Percentiles rank a stretch among this genome's conserved stretches.
These are phyloP conservation scores for Hyaloraphidium curvatum DNA, from an alignment of 192 early-diverging fungal genomes.

Conservation along the genomic window DNA sequence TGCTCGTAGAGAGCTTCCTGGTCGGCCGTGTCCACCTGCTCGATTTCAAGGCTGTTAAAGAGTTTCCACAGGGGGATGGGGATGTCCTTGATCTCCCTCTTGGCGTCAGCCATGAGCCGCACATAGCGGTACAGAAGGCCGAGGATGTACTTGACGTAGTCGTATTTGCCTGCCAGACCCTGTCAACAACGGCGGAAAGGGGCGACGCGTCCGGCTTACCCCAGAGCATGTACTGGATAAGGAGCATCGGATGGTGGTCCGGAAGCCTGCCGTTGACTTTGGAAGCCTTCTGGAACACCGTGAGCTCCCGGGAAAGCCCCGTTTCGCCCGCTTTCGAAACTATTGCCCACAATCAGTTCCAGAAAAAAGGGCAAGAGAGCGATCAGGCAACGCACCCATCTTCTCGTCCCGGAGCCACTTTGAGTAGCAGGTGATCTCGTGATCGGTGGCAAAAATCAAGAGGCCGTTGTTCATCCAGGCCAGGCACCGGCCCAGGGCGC, in stretches of 20 bases:
- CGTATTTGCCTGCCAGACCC: too few relatives aligned
- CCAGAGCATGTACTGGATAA: slow-evolving; percentile 32
- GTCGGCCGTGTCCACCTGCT: slow-evolving; percentile 10
- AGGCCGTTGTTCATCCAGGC: too few relatives aligned
- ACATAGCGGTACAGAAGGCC: slow-evolving; percentile 37
- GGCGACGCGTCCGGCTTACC: too few relatives aligned
- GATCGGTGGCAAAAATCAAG: too few relatives aligned
- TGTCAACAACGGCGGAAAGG: too few relatives aligned
- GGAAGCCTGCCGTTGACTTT: slow-evolving; percentile 39
- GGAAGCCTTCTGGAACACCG: slow-evolving; percentile 27
- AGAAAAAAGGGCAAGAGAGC: slow-evolving; percentile 10
- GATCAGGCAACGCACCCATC: not conserved
- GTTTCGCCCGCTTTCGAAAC: slow-evolving; percentile 8
- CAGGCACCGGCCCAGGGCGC: too few relatives aligned
- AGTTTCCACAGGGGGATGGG: slow-evolving; percentile 47
- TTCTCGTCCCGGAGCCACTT: too few relatives aligned
- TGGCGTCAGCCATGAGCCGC: slow-evolving; percentile 28
- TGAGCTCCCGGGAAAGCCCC: slow-evolving; percentile 19
- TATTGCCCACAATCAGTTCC: slow-evolving; percentile 19
- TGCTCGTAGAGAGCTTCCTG: too few relatives aligned
- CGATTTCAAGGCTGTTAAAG: slow-evolving; percentile 14
- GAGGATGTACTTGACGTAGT: not conserved
- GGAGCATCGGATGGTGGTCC: slow-evolving; percentile 49
- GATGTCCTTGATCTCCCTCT: slow-evolving; percentile 22
- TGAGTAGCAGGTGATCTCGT: too few relatives aligned